Conservation (phyloP, 2,329 filamentous ascomycete genomes). For the Incumbomyces delicatus region DNA sequence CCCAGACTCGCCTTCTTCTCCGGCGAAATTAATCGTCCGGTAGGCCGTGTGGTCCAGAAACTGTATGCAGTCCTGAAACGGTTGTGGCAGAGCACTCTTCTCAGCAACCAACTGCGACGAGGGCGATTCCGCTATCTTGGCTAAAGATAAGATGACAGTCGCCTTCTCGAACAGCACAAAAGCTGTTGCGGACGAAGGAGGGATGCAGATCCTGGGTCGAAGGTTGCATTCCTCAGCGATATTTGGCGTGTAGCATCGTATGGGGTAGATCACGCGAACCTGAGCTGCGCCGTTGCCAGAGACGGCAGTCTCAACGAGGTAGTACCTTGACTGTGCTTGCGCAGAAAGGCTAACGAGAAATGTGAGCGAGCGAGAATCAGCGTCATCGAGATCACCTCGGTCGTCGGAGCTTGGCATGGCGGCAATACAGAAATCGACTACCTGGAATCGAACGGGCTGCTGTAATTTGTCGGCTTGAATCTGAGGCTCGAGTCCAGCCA, state of each 20-base stretch:
- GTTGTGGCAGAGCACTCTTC: slow-evolving; percentile 51
- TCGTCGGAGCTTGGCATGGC: slow-evolving; percentile 7
- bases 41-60: slow-evolving; percentile 50
- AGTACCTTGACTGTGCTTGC: slow-evolving; percentile 53
- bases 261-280: slow-evolving; percentile 58
- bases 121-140: slow-evolving; percentile 57
- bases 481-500: slow-evolving; percentile 50
- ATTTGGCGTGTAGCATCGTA: slow-evolving; percentile 54
- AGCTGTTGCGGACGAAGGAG: slow-evolving; percentile 67
- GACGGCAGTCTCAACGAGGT: slow-evolving; percentile 57
- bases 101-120: slow-evolving; percentile 66
- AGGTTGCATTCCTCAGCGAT: slow-evolving; percentile 27
- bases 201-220: slow-evolving; percentile 64
- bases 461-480: slow-evolving; percentile 35
- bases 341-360: slow-evolving; percentile 50
- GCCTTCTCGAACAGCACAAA: slow-evolving; percentile 73
- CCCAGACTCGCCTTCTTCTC: slow-evolving; percentile 36
- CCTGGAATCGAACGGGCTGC: slow-evolving; percentile 44
- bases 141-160: slow-evolving; percentile 66
- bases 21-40: slow-evolving; percentile 39
- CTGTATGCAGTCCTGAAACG: slow-evolving; percentile 80
- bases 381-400: slow-evolving; percentile 31
- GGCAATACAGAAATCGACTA: slow-evolving; percentile 58
- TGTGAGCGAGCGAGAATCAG: slow-evolving; percentile 39
- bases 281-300: slow-evolving; percentile 45